Percentiles rank a stretch among this genome's conserved stretches.
These are phyloP conservation scores for Brasilioporus rufonigricans DNA, from an alignment of 768 basidiomycete species.

Conservation along the genomic window DNA sequence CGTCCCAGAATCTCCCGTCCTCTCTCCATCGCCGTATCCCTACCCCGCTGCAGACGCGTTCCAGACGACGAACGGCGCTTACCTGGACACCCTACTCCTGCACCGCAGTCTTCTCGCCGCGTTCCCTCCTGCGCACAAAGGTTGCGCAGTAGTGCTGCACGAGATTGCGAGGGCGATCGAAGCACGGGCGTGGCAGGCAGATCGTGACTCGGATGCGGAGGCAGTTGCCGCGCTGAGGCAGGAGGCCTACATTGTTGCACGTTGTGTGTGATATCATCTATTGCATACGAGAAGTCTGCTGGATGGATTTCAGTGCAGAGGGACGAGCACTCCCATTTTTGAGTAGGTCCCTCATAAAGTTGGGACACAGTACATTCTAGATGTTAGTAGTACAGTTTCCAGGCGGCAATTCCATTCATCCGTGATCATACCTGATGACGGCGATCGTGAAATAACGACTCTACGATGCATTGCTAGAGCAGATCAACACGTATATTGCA, in stretches of 20 bases:
- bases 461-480: constrained; percentile 14
- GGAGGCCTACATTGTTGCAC: constrained; percentile 60
- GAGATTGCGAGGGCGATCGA: constrained; percentile 67
- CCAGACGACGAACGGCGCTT: constrained; percentile 67
- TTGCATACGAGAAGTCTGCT: constrained; percentile 1
- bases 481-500: constrained; percentile 4
- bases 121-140: constrained; percentile 58
- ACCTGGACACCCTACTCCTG: constrained; percentile 74
- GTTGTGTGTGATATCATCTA: constrained; percentile 14
- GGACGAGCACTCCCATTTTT: too few species aligned
- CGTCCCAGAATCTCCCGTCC: constrained; percentile 39
- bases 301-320: constrained; percentile 3
- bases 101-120: constrained; percentile 69
- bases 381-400: neutral
- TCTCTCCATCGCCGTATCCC: constrained; percentile 32
- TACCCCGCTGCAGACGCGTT: constrained; percentile 31
- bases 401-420: neutral
- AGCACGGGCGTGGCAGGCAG: constrained; percentile 63
- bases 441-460: neutral
- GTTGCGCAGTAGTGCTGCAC: constrained; percentile 62
- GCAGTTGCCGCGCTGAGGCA: constrained; percentile 67
- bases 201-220: constrained; percentile 67
- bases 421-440: neutral
- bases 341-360: neutral
- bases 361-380: neutral